phyloP scores from a whole-genome alignment of 75 land plant genomes.

The Cunninghamia lanceolata region DNA sequence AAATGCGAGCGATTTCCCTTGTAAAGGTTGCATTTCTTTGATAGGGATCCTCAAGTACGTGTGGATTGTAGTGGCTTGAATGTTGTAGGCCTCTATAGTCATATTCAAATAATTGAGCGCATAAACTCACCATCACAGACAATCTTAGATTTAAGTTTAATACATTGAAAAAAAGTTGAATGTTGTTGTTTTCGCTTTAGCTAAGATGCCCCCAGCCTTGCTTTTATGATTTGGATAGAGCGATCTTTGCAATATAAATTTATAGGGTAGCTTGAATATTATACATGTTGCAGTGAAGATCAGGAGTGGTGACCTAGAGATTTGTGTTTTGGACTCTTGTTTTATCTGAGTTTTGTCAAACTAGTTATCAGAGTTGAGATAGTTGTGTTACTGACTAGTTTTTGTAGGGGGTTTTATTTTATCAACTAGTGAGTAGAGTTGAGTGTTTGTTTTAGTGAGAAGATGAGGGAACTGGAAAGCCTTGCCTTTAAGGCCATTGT shows the following conservation, averaged over 20 bases:
- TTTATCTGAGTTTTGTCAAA: not conserved
- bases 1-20: too few relatives aligned
- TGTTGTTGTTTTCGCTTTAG: slow-evolving; percentile 7
- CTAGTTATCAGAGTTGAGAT: not conserved
- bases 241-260: not conserved
- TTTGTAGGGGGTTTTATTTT: too few relatives aligned
- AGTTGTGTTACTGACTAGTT: too few relatives aligned
- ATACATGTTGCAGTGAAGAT: not conserved
- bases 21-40: too few relatives aligned
- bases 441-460: not conserved
- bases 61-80: too few relatives aligned
- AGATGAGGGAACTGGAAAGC: not conserved
- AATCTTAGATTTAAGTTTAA: not conserved
- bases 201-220: not conserved
- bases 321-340: not conserved
- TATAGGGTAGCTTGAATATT: not conserved
- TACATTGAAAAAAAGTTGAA: not conserved
- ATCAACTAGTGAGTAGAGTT: not conserved
- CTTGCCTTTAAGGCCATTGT: not conserved
- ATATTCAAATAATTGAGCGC: slow-evolving; percentile 2
- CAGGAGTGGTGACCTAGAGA: not conserved
- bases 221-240: not conserved
- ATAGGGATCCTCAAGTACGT: too few relatives aligned
- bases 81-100: not conserved
- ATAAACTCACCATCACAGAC: not conserved